Conservation (phyloP, 331 rosid genomes). For the Acacia concinna region DNA sequence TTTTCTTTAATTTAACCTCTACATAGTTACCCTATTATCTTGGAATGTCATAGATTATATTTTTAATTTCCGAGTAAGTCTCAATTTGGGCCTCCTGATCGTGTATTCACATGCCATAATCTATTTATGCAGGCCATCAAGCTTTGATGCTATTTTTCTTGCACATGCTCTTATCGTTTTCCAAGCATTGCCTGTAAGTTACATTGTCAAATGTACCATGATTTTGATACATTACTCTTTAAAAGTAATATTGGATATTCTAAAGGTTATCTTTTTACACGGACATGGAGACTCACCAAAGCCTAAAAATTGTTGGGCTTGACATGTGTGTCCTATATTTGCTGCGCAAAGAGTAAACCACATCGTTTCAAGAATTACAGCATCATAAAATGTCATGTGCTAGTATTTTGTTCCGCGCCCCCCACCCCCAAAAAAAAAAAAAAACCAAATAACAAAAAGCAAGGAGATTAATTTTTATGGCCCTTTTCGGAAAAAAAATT, state of each 20-base stretch:
- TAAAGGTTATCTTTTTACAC: background rate
- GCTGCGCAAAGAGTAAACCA: background rate
- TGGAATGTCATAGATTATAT: background rate
- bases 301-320: background rate
- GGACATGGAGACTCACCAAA: background rate
- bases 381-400: background rate
- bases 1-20: background rate
- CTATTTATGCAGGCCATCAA: slow-evolving; percentile 63
- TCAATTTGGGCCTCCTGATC: slow-evolving; percentile 4
- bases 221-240: slow-evolving; percentile 24
- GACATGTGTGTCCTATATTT: background rate
- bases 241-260: slow-evolving; percentile 5
- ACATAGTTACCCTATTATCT: background rate
- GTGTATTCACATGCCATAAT: slow-evolving; percentile 25
- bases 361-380: background rate
- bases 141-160: slow-evolving; percentile 83
- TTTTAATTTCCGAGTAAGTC: background rate
- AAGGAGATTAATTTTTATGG: too few species aligned
- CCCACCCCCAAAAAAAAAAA: too few species aligned
- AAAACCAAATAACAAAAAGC: too few species aligned
- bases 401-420: background rate
- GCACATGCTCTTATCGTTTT: slow-evolving; percentile 67
- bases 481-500: too few species aligned
- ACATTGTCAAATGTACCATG: slow-evolving; percentile 10
- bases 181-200: slow-evolving; percentile 82